Evolutionary conservation across 1,139 yeast genomes (phyloP), one percentile per base, ranked within the genome.

Genomic region (Sugiyamaella paludigena): DNA sequence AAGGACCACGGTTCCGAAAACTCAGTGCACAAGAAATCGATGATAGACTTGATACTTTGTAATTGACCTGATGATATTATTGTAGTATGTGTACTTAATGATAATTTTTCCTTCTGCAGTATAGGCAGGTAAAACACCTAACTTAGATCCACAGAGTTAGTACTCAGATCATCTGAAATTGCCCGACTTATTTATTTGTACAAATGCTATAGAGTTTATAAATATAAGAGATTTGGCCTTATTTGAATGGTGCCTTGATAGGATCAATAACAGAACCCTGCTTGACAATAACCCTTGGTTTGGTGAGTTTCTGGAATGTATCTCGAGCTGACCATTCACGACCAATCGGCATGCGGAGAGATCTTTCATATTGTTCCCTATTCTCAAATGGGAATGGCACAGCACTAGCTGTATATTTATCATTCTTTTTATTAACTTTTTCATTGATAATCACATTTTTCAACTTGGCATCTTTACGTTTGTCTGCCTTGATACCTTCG

Each of bases 361-460:
- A 83, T 64, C 96, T 79, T 68, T 92, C 98, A 67, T 92, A 94
- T 70, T 92, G 98, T 65, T 89, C 98, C 63, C 84, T 78, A 52
- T 84, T 84, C 69, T 92, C 97, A 67, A 78, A 92, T 50, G 97
- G 98, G 77, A 83, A 91, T 29, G 98, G 98, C 44, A 92, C 96
- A 26, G 83, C 81, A 42, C 83, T 77, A 2, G 96, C 85, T 66
- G 84, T 91, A 69, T 87, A 91, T 67, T 87, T 87, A 64, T 81
- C 72, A 62, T 83, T 84, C 77, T 85, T 87, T 72, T 91, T 89
- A 69, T 86, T 87, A 37, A 83, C 81, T 61, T 79, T 82, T 67
- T 92, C 98, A 68, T 89, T 92, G 63, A 92, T 85, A 47, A 94
- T 89, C 41, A 92, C 98, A 61, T 84, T 80, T 60, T 84, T 75